These are phyloP conservation scores for Penicillium samsonianum DNA, from an alignment of 495 filamentous ascomycete species.

Conservation along the genomic window DNA sequence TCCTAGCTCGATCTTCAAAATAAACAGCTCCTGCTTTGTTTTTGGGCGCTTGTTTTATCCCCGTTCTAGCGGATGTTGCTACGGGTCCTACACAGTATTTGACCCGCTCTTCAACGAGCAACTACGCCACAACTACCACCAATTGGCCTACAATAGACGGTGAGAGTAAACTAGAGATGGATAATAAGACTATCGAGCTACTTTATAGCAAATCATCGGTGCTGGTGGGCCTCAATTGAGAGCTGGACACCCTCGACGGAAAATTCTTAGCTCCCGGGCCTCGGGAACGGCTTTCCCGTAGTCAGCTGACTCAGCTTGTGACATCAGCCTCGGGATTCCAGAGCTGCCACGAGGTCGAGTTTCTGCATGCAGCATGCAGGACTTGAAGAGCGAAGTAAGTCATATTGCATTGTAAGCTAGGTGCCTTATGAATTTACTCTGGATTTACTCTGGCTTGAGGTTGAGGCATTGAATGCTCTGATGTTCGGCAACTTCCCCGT, in stretches of 20 bases:
- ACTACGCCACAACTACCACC: constrained; percentile 12
- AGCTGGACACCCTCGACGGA: constrained; percentile 23
- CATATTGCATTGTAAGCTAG: constrained; percentile 3
- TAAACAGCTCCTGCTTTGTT: constrained; percentile 2
- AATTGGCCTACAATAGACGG: constrained; percentile 23
- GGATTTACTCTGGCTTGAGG: not conserved
- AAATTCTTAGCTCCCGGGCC: constrained; percentile 30
- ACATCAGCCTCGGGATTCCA: constrained; percentile 14
- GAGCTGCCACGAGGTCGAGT: not conserved
- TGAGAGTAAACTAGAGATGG: not conserved
- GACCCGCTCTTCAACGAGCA: constrained; percentile 13
- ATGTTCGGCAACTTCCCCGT: not conserved
- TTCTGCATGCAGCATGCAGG: constrained; percentile 11
- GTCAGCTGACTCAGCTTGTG: constrained; percentile 31
- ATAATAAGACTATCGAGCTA: constrained; percentile 1
- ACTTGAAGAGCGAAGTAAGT: not conserved
- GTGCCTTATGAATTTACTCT: not conserved
- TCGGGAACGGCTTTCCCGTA: constrained; percentile 31
- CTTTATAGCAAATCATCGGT: not conserved
- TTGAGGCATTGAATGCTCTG: not conserved
- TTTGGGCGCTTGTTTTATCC: not conserved
- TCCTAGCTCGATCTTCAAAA: constrained; percentile 1
- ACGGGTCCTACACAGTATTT: constrained; percentile 11
- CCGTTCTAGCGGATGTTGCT: constrained; percentile 1
- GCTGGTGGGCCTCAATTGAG: constrained; percentile 1